Evolutionary conservation across 305 asterid species (phyloP).

Genomic region (Ajuga reptans): DNA sequence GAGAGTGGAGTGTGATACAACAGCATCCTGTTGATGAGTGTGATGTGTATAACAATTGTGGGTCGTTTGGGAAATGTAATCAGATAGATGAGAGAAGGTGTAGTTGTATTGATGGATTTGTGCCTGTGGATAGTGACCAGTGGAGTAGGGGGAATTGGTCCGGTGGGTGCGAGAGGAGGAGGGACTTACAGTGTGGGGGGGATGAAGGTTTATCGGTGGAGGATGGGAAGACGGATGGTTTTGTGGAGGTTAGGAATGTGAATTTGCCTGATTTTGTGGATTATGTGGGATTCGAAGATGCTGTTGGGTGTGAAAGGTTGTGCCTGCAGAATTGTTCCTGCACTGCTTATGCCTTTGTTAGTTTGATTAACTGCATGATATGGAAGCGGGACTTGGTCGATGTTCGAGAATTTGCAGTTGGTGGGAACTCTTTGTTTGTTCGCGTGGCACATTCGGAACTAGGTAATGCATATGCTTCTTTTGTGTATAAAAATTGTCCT

Average conservation of each 20-base stretch:
- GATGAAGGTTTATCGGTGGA: neutral
- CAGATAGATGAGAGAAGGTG: conserved; percentile 24
- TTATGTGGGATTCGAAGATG: conserved; percentile 22
- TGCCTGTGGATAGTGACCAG: conserved; percentile 30
- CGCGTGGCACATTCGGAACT: conserved; percentile 51
- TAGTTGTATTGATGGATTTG: conserved; percentile 49
- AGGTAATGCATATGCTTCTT: conserved; percentile 26
- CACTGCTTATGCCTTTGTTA: conserved; percentile 49
- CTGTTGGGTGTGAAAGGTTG: conserved; percentile 27
- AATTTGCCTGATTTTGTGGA: conserved; percentile 66
- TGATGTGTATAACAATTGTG: conserved; percentile 51
- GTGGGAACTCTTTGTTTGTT: conserved; percentile 39
- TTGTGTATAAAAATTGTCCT: neutral
- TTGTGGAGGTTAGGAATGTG: conserved; percentile 27
- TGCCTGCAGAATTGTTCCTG: conserved; percentile 69
- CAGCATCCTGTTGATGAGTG: conserved; percentile 43
- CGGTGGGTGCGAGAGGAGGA: conserved; percentile 53
- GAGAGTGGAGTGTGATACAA: conserved; percentile 36
- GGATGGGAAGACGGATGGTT: conserved; percentile 31
- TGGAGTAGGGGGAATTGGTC: conserved; percentile 51
- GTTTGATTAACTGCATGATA: conserved; percentile 54
- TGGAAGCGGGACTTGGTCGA: conserved; percentile 64
- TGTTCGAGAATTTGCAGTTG: conserved; percentile 39
- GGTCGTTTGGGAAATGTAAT: conserved; percentile 46
- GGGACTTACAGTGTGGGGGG: conserved; percentile 27